Conservation (phyloP, 345 rosid genomes). For the Sisymbrium altissimum region DNA sequence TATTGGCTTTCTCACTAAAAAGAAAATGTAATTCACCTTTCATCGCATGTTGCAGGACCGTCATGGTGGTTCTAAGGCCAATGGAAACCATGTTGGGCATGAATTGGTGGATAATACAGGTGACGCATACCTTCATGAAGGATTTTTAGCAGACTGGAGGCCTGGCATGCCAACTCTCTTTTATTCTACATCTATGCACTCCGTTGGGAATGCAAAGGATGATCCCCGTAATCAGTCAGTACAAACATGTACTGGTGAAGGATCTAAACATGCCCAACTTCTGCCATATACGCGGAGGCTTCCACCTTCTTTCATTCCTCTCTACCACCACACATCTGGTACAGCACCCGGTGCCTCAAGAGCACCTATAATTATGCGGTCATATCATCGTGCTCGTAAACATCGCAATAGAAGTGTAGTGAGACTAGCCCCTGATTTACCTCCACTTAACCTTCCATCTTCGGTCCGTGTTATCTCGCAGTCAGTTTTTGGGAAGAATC, state of each 20-base stretch:
- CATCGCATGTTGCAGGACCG: constrained; percentile 44
- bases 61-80: constrained; percentile 43
- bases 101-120: constrained; percentile 51
- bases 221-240: constrained; percentile 22
- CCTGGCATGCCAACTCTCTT: constrained; percentile 43
- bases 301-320: constrained; percentile 29
- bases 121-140: constrained; percentile 80
- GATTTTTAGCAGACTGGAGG: constrained; percentile 83
- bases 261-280: constrained; percentile 36
- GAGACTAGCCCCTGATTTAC: constrained; percentile 90
- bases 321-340: constrained; percentile 29
- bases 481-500: constrained; percentile 51
- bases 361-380: constrained; percentile 42
- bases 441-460: constrained; percentile 91
- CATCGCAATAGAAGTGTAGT: constrained; percentile 52
- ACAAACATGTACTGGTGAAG: constrained; percentile 32
- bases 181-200: constrained; percentile 31
- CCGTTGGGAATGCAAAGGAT: constrained; percentile 32
- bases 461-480: constrained; percentile 79
- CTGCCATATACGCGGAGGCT: constrained; percentile 33
- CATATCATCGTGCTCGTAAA: constrained; percentile 48
- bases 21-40: constrained; percentile 3
- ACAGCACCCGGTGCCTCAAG: constrained; percentile 29
- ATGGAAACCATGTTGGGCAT: constrained; percentile 54
- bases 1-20: constrained; percentile 9